Evolutionary conservation across 306 rosid genomes (phyloP).

Genomic region (Inga laurina): DNA sequence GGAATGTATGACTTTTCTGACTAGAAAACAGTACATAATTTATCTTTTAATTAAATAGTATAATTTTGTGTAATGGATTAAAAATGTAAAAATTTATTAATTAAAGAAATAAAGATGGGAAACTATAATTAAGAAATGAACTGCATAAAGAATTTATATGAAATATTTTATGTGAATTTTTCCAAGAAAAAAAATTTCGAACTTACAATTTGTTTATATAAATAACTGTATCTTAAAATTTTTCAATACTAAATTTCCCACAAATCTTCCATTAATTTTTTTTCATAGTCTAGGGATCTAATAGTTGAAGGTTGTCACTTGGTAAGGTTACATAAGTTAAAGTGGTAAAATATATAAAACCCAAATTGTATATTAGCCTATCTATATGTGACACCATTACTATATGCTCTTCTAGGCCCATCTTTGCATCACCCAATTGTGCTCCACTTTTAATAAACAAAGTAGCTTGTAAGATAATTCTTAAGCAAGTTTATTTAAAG

Average conservation of each 20-base stretch:
- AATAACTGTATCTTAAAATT: background rate
- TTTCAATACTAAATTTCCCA: background rate
- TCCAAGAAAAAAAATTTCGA: too few species aligned
- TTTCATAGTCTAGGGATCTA: background rate
- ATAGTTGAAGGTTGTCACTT: background rate
- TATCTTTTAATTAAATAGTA: background rate
- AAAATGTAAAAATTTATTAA: too few species aligned
- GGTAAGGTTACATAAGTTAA: slow-evolving; percentile 31
- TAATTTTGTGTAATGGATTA: background rate
- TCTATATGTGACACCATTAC: background rate
- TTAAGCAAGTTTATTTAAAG: background rate
- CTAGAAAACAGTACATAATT: too few species aligned
- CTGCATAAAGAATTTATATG: background rate
- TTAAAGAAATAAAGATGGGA: background rate
- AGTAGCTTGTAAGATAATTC: background rate
- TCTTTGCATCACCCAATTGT: background rate
- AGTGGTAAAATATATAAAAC: slow-evolving; percentile 3
- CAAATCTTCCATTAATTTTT: background rate
- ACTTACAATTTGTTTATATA: background rate
- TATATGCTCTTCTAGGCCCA: background rate
- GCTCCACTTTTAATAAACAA: slow-evolving; percentile 25
- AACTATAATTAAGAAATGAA: background rate
- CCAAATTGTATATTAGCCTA: background rate
- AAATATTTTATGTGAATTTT: background rate
- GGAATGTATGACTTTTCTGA: too few species aligned